Conservation (phyloP, 208 protist species). For the Acanthamoeba royreba region DNA sequence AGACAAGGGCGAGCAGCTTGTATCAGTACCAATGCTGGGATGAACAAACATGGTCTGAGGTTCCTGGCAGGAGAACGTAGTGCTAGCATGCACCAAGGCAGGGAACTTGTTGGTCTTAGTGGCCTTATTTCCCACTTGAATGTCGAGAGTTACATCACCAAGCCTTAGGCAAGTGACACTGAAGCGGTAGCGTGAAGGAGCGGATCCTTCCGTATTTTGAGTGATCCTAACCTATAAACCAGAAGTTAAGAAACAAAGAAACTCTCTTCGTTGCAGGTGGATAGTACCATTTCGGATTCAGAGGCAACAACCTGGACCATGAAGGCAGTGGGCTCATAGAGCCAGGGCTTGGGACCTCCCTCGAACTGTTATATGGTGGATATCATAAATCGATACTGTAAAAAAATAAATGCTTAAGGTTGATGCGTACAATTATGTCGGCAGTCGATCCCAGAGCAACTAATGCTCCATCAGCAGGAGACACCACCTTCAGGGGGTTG, state of each 20-base stretch:
- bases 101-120: conserved; percentile 34
- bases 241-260: background rate
- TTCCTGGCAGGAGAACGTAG: background rate
- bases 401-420: background rate
- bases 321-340: conserved; percentile 49
- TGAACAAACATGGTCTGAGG: conserved; percentile 23
- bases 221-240: background rate
- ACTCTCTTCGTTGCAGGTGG: background rate
- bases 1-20: no score
- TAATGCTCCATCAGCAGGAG: background rate
- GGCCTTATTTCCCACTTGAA: conserved; percentile 36
- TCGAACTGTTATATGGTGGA: background rate
- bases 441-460: conserved; percentile 15
- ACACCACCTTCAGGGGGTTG: background rate
- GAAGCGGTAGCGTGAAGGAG: background rate
- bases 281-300: background rate
- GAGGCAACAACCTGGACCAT: background rate
- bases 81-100: background rate
- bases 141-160: background rate
- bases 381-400: background rate
- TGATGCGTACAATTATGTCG: background rate
- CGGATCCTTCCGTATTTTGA: background rate
- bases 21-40: background rate
- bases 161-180: conserved; percentile 22
- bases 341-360: conserved; percentile 41